phyloP scores from a whole-genome alignment of 495 filamentous ascomycete genomes.

The Elaphomyces granulatus region DNA sequence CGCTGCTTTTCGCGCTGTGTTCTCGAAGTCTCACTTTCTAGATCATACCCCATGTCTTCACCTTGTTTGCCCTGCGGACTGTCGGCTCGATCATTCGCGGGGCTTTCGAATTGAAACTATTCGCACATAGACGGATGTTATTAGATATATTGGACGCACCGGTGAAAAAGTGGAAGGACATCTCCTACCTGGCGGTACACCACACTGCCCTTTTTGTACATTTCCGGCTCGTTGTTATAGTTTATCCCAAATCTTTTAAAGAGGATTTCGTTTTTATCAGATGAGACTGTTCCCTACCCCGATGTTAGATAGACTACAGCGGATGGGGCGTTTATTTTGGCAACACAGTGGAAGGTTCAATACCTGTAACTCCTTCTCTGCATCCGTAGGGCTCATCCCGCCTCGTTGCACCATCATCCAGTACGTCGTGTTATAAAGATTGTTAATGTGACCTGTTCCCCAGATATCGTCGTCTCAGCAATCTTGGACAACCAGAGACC shows the following conservation, averaged over 20 bases:
- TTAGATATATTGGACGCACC: too few relatives aligned
- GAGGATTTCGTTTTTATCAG: constrained; percentile 91
- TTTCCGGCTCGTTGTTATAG: constrained; percentile 90
- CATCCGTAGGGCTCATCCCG: constrained; percentile 56
- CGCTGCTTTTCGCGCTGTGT: constrained; percentile 63
- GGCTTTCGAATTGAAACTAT: constrained; percentile 30
- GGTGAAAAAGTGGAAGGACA: background rate
- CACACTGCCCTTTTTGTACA: constrained; percentile 86
- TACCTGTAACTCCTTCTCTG: constrained; percentile 65
- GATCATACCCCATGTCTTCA: constrained; percentile 3
- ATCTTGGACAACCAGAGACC: background rate
- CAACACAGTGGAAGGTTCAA: too few relatives aligned
- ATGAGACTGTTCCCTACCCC: constrained; percentile 57
- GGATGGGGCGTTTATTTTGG: too few relatives aligned
- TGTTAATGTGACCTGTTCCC: constrained; percentile 77
- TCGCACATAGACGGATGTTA: background rate
- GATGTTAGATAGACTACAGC: too few relatives aligned
- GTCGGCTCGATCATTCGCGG: constrained; percentile 6
- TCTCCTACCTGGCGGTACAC: constrained; percentile 62
- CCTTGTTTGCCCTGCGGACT: constrained; percentile 8
- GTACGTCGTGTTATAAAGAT: constrained; percentile 94
- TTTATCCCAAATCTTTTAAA: constrained; percentile 84
- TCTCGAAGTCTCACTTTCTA: constrained; percentile 40
- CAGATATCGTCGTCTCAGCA: background rate
- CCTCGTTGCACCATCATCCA: constrained; percentile 75